Percentiles rank a stretch among this genome's conserved stretches.
phyloP scores from a whole-genome alignment of 2,329 filamentous ascomycete species.

The Pyricularia pennisetigena region DNA sequence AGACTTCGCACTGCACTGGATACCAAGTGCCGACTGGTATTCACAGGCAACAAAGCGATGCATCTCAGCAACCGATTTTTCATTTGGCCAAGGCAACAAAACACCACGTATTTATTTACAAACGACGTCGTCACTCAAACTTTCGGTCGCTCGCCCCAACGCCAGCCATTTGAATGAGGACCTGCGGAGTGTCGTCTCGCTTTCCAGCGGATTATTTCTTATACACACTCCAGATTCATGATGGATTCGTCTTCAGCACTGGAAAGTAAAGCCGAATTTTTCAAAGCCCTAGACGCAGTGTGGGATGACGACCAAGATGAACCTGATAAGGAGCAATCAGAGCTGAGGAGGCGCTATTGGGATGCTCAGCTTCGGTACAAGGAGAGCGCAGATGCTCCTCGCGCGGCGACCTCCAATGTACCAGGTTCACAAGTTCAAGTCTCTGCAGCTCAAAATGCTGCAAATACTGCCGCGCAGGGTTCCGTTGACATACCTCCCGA shows the following conservation, averaged over 20 bases:
- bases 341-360: conserved; percentile 20
- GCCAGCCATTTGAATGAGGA: not conserved
- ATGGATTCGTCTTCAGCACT: conserved; percentile 9
- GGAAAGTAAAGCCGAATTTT: conserved; percentile 34
- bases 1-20: not conserved
- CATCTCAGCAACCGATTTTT: not conserved
- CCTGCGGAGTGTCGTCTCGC: not conserved
- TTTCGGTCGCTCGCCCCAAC: not conserved
- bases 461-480: not conserved
- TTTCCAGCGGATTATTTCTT: not conserved
- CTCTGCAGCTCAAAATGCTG: not conserved
- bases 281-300: conserved; percentile 27
- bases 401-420: not conserved
- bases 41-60: not conserved
- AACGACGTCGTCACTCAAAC: not conserved
- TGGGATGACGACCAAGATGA: conserved; percentile 16
- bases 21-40: not conserved
- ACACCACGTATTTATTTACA: not conserved
- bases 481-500: not conserved
- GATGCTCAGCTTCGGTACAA: not conserved
- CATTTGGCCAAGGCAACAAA: not conserved
- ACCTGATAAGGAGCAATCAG: conserved; percentile 18
- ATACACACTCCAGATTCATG: not conserved
- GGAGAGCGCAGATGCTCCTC: not conserved
- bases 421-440: not conserved